Evolutionary conservation across 1,139 yeast species (phyloP).

Genomic region (Casaregolazyma lundiana): DNA sequence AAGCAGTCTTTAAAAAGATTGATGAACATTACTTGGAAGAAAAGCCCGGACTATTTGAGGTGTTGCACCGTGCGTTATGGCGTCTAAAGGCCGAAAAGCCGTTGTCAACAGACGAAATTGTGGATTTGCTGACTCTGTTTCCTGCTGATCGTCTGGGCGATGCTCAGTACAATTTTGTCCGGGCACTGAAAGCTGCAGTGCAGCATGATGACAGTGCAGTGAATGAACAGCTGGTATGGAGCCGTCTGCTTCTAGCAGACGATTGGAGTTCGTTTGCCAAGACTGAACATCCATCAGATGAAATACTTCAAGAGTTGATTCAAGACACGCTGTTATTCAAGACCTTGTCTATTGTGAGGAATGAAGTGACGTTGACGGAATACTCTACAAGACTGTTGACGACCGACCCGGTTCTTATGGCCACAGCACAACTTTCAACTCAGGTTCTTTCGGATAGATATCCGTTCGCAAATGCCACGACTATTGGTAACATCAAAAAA

Average conservation of each 20-base stretch:
- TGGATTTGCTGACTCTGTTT: conserved; percentile 52
- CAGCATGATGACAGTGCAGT: conserved; percentile 32
- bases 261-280: conserved; percentile 49
- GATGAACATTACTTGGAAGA: not conserved
- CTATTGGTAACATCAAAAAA: not conserved
- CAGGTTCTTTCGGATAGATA: conserved; percentile 7
- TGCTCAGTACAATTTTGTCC: conserved; percentile 36
- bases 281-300: conserved; percentile 43
- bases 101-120: conserved; percentile 44
- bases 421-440: not conserved
- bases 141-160: conserved; percentile 34
- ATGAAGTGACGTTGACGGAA: conserved; percentile 11
- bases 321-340: conserved; percentile 44
- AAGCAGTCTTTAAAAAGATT: not conserved
- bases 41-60: conserved; percentile 13
- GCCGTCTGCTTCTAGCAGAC: conserved; percentile 56
- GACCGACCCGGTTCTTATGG: conserved; percentile 4
- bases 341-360: conserved; percentile 16
- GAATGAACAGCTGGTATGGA: conserved; percentile 50
- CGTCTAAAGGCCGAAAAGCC: conserved; percentile 40
- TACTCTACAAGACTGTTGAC: conserved; percentile 7
- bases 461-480: not conserved
- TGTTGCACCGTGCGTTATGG: conserved; percentile 33
- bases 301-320: conserved; percentile 39
- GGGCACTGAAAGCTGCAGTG: conserved; percentile 41